Evolutionary conservation across 345 rosid species (phyloP), one percentile per base, ranked within the genome.

Genomic region (Cardamine chenopodiifolia): DNA sequence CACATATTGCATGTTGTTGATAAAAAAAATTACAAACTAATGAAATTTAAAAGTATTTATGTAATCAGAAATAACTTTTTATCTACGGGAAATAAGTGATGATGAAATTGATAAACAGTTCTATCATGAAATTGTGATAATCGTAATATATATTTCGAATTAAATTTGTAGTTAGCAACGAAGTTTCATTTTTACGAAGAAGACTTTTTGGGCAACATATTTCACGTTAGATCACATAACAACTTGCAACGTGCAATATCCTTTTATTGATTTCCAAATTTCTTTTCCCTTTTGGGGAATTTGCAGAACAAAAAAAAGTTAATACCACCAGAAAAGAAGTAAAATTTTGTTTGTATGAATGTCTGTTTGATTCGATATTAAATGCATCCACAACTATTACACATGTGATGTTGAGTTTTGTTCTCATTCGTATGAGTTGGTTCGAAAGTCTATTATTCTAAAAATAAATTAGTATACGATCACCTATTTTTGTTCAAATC

Each of bases 371-470:
- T 26, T 61, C 42, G 44, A 20, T 11, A 20, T 42, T 64, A 53
- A 64, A 72, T 72, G 77, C 55, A 8, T 53, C 32, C 31, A 52
- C 45, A 20, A 63, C 62, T 63, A 62, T 18, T 34, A 19, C 32
- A 52, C 63, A 63, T 64, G 56, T 64, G 77, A 32, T 55, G 45
- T 54, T 73, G 71, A 63, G 55, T 28, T 29, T 72, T 17, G 47
- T n/a, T 71, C 20, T 17, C 53, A 34, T 62, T 18, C 42, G 17
- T 5, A 39, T 42, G 18, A 42, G 48, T 42, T 42, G 6, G 8
- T 42, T 42, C 18, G 3, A 42, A 42, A 42, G 18, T 42, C 48
- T 42, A 5, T 14, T 42, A 42, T 42, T 42, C 48, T n/a, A 44
- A n/a, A 44, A n/a, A 15, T n/a, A 44, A 7, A 44, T 42, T 15